Evolutionary conservation across 2,329 filamentous ascomycete genomes (phyloP).

Genomic region (Calonectria fujianensis): DNA sequence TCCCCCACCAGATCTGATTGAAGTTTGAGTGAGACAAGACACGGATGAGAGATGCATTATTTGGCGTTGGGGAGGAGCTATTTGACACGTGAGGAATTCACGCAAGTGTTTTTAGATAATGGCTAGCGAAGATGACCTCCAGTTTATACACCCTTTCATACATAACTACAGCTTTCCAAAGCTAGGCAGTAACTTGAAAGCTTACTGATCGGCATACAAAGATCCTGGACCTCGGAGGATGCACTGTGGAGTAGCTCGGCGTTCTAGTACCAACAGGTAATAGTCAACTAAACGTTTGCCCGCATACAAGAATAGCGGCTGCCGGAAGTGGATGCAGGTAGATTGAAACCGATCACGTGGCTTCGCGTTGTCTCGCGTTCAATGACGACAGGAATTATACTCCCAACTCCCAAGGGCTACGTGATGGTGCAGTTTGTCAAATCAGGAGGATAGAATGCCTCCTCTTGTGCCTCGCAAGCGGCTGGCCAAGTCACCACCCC

Average conservation of each 20-base stretch:
- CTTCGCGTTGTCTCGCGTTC: slow-evolving; percentile 46
- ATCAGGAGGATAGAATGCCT: slow-evolving; percentile 72
- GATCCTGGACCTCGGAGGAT: neutral
- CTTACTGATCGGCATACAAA: neutral
- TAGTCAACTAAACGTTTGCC: slow-evolving; percentile 1
- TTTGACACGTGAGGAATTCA: slow-evolving; percentile 17
- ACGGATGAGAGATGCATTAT: slow-evolving; percentile 39
- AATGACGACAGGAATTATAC: slow-evolving; percentile 35
- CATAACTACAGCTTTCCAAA: neutral
- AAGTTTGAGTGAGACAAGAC: slow-evolving; percentile 57
- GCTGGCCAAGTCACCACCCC: slow-evolving; percentile 68
- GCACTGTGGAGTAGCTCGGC: neutral
- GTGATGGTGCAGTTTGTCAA: slow-evolving; percentile 42
- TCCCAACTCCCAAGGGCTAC: neutral
- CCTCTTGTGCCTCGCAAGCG: slow-evolving; percentile 81
- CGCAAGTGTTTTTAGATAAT: slow-evolving; percentile 1
- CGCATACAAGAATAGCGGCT: slow-evolving; percentile 16
- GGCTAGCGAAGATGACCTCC: slow-evolving; percentile 10
- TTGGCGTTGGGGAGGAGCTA: slow-evolving; percentile 46
- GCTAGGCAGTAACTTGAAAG: neutral
- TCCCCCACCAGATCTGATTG: slow-evolving; percentile 83
- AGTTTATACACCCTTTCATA: slow-evolving; percentile 5
- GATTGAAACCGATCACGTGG: slow-evolving; percentile 42
- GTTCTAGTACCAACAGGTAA: neutral
- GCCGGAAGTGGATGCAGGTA: neutral